These are phyloP conservation scores for Spirogloea muscicola DNA, from an alignment of 139 green algal genomes.

Conservation along the genomic window DNA sequence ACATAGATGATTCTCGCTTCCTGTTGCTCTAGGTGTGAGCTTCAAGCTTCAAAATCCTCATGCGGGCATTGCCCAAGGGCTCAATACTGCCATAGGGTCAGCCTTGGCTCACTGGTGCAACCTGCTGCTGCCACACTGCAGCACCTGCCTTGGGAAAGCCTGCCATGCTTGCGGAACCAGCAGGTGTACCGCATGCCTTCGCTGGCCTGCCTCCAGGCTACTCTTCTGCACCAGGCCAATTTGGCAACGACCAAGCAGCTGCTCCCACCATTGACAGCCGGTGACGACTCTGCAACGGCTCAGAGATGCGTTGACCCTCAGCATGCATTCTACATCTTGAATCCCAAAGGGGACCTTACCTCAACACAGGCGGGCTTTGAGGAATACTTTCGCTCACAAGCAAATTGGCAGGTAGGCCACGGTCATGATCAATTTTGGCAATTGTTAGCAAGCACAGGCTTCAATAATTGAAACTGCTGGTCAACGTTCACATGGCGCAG, in stretches of 20 bases:
- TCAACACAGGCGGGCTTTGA: conserved; percentile 76
- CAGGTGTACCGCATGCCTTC: conserved; percentile 40
- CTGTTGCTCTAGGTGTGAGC: background rate
- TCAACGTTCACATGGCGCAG: conserved; percentile 14
- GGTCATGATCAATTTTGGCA: background rate
- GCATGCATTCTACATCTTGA: conserved; percentile 74
- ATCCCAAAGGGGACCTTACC: conserved; percentile 76
- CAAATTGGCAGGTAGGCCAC: conserved; percentile 63
- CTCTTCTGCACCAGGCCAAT: background rate
- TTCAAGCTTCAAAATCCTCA: background rate
- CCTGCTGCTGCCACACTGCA: conserved; percentile 2
- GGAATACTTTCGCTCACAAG: conserved; percentile 57
- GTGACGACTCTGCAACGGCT: background rate
- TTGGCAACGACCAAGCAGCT: conserved; percentile 1
- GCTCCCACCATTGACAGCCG: background rate
- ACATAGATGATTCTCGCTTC: background rate
- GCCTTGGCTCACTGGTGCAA: background rate
- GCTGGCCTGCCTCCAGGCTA: conserved; percentile 2
- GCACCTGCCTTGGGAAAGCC: conserved; percentile 41
- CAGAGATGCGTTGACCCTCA: conserved; percentile 10
- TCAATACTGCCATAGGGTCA: background rate
- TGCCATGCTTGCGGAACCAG: conserved; percentile 11
- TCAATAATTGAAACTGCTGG: background rate
- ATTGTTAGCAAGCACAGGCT: background rate
- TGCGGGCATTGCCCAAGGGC: background rate